A percentile compares a stretch with the other conserved stretches of the same genome.
Conservation (phyloP, 257 asterid species). For the Solanum sitiens region DNA sequence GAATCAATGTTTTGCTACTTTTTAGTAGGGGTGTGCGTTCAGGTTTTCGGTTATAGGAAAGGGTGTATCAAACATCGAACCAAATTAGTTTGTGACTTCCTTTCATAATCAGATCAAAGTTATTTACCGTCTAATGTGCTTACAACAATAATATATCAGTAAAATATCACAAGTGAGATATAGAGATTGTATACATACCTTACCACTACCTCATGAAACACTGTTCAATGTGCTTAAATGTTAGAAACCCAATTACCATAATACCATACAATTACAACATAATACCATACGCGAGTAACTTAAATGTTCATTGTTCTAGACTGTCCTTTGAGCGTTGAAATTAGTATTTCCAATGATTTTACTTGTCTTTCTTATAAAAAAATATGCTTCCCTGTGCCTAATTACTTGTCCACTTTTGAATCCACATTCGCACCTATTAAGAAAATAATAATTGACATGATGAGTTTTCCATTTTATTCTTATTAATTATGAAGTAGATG, state of each 20-base stretch:
- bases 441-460: too few species aligned
- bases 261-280: neutral
- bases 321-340: too few species aligned
- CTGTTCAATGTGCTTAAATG: neutral
- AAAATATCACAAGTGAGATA: neutral
- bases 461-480: too few species aligned
- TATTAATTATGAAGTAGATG: too few species aligned
- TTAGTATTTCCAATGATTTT: too few species aligned
- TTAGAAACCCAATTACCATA: neutral
- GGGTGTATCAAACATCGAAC: neutral
- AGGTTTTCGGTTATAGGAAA: neutral
- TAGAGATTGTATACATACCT: too few species aligned
- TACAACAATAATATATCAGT: neutral
- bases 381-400: too few species aligned
- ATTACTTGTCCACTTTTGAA: too few species aligned
- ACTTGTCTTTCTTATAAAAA: too few species aligned
- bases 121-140: neutral
- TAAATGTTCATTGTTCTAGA: neutral
- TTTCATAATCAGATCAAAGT: neutral
- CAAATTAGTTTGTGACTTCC: neutral
- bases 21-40: too few species aligned
- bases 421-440: too few species aligned
- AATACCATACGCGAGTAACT: neutral
- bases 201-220: neutral
- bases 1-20: neutral